phyloP scores from a whole-genome alignment of 805 yeast genomes.

The Citeromyces nyonsensis region DNA sequence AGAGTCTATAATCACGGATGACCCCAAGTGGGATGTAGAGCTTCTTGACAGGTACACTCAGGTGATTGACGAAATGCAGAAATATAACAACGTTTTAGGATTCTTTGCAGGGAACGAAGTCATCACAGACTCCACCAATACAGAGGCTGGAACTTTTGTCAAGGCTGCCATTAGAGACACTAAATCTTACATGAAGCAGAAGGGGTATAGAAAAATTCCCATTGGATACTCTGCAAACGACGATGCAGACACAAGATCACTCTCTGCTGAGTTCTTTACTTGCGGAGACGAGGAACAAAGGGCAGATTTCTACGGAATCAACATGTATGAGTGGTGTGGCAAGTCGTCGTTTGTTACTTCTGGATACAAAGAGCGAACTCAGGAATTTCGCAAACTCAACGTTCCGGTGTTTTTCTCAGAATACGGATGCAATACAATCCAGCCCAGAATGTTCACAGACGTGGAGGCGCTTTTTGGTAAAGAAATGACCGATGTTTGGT shows the following conservation, averaged over 20 bases:
- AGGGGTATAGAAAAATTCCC: slow-evolving; percentile 55
- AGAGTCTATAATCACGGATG: slow-evolving; percentile 41
- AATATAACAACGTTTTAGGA: slow-evolving; percentile 62
- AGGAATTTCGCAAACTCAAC: slow-evolving; percentile 46
- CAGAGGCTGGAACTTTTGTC: slow-evolving; percentile 68
- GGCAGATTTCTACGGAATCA: slow-evolving; percentile 79
- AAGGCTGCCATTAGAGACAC: slow-evolving; percentile 75
- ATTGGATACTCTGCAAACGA: slow-evolving; percentile 78
- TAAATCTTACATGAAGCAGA: slow-evolving; percentile 43
- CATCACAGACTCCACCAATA: slow-evolving; percentile 46
- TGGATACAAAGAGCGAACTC: slow-evolving; percentile 54
- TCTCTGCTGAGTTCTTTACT: slow-evolving; percentile 59
- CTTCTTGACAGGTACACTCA: slow-evolving; percentile 52
- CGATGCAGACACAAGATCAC: slow-evolving; percentile 48
- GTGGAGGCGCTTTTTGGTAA: slow-evolving; percentile 46
- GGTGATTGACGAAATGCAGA: slow-evolving; percentile 53
- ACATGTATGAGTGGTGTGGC: slow-evolving; percentile 89
- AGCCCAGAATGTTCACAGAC: slow-evolving; percentile 62
- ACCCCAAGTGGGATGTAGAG: slow-evolving; percentile 50
- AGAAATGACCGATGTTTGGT: slow-evolving; percentile 75
- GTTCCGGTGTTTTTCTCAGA: slow-evolving; percentile 71
- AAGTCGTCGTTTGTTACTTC: slow-evolving; percentile 35
- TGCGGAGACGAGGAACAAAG: slow-evolving; percentile 52
- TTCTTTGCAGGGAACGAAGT: slow-evolving; percentile 85
- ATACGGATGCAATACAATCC: slow-evolving; percentile 62